phyloP scores from a whole-genome alignment of 257 asterid species.

The Solanum gandarillasii region DNA sequence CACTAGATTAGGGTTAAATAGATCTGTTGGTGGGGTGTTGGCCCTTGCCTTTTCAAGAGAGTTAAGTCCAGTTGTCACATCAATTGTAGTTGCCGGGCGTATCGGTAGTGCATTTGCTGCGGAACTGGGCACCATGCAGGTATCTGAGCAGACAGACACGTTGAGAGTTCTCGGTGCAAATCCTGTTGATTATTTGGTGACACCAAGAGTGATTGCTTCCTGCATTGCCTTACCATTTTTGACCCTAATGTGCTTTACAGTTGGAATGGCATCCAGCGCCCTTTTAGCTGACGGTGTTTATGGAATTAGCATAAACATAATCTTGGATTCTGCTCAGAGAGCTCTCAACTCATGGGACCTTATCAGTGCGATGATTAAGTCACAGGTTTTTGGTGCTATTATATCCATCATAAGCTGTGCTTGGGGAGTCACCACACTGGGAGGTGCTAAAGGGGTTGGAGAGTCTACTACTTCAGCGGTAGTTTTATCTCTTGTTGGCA shows the following conservation, averaged over 20 bases:
- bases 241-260: constrained; percentile 74
- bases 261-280: constrained; percentile 92
- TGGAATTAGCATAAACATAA: constrained; percentile 78
- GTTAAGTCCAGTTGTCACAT: constrained; percentile 87
- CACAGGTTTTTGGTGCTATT: constrained; percentile 74
- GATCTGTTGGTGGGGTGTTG: constrained; percentile 94
- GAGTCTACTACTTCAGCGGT: constrained; percentile 96
- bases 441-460: constrained; percentile 97
- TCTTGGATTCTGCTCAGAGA: constrained; percentile 80
- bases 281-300: constrained; percentile 68
- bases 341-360: constrained; percentile 85
- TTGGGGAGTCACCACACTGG: constrained; percentile 92
- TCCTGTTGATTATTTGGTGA: constrained; percentile 83
- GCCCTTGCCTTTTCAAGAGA: constrained; percentile 88
- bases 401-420: constrained; percentile 91
- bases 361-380: constrained; percentile 83
- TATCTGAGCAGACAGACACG: constrained; percentile 92
- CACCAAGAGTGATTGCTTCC: constrained; percentile 85
- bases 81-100: constrained; percentile 88
- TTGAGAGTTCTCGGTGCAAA: constrained; percentile 82
- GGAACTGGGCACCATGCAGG: constrained; percentile 97
- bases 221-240: constrained; percentile 66
- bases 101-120: constrained; percentile 97
- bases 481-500: constrained; percentile 81
- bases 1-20: constrained; percentile 76